Percentiles rank a stretch among this genome's conserved stretches.
These are phyloP conservation scores for Climacium dendroides DNA, from an alignment of 225 moss, liverwort and hornwort genomes.

Conservation along the genomic window DNA sequence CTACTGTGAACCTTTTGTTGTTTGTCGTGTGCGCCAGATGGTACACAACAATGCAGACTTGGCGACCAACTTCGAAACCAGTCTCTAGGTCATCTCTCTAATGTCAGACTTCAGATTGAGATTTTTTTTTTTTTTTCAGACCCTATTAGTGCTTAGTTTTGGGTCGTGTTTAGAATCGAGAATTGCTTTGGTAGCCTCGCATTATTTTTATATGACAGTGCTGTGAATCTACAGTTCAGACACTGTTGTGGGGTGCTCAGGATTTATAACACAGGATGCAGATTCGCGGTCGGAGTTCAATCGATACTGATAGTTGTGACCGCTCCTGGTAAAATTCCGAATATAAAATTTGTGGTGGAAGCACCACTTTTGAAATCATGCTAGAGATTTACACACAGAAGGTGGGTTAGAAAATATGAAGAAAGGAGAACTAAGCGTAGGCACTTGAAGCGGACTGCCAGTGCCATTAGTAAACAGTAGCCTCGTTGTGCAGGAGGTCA, in stretches of 20 bases:
- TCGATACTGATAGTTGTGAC: background rate
- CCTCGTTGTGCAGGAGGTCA: background rate
- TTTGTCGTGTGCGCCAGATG: slow-evolving; percentile 52
- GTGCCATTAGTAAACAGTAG: background rate
- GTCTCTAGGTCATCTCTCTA: background rate
- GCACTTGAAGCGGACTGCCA: background rate
- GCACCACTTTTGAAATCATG: background rate
- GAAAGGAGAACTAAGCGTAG: background rate
- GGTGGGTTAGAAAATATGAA: background rate
- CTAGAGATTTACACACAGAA: background rate
- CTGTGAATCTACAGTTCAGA: background rate
- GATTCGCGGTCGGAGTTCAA: background rate
- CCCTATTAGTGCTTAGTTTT: too few species aligned
- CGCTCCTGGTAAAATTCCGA: background rate
- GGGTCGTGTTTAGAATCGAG: background rate
- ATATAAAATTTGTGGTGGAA: background rate
- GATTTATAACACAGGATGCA: background rate
- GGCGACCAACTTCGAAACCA: slow-evolving; percentile 2
- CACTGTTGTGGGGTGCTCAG: background rate
- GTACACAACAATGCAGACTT: slow-evolving; percentile 39
- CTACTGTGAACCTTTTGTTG: slow-evolving; percentile 47
- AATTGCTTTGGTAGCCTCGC: background rate
- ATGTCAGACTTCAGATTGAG: background rate
- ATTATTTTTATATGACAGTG: background rate
- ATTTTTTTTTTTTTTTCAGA: too few species aligned